Evolutionary conservation across 352 stramenopile species (phyloP).

Genomic region (Globisporangium splendens): DNA sequence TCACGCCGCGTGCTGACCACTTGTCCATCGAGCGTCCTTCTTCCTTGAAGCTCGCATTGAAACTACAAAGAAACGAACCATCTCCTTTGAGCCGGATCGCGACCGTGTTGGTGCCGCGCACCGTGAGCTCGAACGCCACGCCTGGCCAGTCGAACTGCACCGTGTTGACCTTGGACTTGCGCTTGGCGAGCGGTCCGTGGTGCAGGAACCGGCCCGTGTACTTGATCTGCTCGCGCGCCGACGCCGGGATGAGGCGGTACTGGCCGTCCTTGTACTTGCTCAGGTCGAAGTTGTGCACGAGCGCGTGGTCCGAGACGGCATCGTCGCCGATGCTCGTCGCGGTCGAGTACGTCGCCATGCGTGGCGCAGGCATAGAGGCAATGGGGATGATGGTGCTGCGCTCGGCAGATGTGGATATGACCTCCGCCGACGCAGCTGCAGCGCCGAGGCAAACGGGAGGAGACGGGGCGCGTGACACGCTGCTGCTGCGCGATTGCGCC

Average conservation of each 20-base stretch:
- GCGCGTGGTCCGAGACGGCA: constrained; percentile 14
- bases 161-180: constrained; percentile 82
- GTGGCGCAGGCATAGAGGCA: constrained; percentile 6
- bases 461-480: too few species aligned
- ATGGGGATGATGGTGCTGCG: not conserved
- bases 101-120: constrained; percentile 53
- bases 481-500: too few species aligned
- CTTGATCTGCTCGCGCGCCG: constrained; percentile 63
- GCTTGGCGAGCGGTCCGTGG: constrained; percentile 50
- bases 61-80: constrained; percentile 24
- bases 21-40: constrained; percentile 4
- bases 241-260: constrained; percentile 67
- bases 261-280: constrained; percentile 68
- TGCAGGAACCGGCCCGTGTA: constrained; percentile 74
- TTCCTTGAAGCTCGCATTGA: not conserved
- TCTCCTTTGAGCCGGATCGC: constrained; percentile 83
- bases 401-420: constrained; percentile 13
- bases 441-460: not conserved
- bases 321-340: constrained; percentile 35
- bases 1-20: constrained; percentile 14
- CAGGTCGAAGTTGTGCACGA: constrained; percentile 82
- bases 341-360: constrained; percentile 20
- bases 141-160: constrained; percentile 86
- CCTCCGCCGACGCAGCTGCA: not conserved
- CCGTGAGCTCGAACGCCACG: constrained; percentile 61